A percentile compares a stretch with the other conserved stretches of the same genome.
These are phyloP conservation scores for Fragilaria crotonensis DNA, from an alignment of 108 stramenopile genomes.

Conservation along the genomic window DNA sequence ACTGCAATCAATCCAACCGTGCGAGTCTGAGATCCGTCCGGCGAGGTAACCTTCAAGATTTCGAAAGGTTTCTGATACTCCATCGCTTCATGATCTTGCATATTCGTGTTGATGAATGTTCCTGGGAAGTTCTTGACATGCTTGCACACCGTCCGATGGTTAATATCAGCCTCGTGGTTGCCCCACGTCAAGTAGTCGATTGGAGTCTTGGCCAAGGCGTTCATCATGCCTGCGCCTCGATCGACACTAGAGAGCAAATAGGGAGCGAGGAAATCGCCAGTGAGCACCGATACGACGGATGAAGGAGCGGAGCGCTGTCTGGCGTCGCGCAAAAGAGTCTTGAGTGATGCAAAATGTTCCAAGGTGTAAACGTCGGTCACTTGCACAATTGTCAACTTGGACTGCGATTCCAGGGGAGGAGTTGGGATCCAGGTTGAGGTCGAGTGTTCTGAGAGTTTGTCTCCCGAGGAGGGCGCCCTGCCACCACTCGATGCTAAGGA, in stretches of 20 bases:
- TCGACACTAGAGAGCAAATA: slow-evolving; percentile 21
- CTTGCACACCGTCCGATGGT: too few relatives aligned
- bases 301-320: neutral
- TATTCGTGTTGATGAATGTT: slow-evolving; percentile 25
- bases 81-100: slow-evolving; percentile 26
- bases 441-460: too few relatives aligned
- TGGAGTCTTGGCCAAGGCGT: slow-evolving; percentile 21
- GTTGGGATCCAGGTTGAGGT: slow-evolving; percentile 3
- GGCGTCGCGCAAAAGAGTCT: slow-evolving; percentile 28
- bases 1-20: too few relatives aligned
- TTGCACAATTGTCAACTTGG: slow-evolving; percentile 23
- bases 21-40: slow-evolving; percentile 13
- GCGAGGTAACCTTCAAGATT: slow-evolving; percentile 7
- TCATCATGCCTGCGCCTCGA: slow-evolving; percentile 48
- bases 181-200: slow-evolving; percentile 36
- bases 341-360: slow-evolving; percentile 35
- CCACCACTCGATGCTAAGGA: too few relatives aligned
- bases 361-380: slow-evolving; percentile 48
- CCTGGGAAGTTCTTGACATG: slow-evolving; percentile 24
- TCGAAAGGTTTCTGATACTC: slow-evolving; percentile 13
- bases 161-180: slow-evolving; percentile 35
- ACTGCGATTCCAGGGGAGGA: neutral
- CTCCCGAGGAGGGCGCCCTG: too few relatives aligned
- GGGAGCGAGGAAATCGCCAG: slow-evolving; percentile 21
- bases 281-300: slow-evolving; percentile 4